Percentiles rank a stretch among this genome's conserved stretches.
phyloP scores from a whole-genome alignment of 371 early-diverging fungal species.

The Mucor sp. region DNA sequence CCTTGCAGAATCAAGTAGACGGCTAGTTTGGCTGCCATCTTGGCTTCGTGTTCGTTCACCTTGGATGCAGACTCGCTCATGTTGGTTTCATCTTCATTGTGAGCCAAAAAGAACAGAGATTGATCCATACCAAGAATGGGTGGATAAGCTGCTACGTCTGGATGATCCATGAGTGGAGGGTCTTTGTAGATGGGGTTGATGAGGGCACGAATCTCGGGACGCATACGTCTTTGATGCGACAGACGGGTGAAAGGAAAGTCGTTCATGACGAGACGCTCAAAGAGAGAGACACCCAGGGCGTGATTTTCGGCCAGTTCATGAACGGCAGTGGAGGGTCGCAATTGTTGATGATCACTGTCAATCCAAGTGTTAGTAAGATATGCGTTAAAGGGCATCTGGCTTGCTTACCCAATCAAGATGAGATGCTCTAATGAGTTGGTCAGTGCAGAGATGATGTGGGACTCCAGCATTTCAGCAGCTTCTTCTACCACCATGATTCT shows the following conservation, averaged over 20 bases:
- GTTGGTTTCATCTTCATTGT: constrained; percentile 51
- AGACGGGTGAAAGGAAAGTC: constrained; percentile 55
- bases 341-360: constrained; percentile 68
- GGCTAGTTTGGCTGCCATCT: constrained; percentile 56
- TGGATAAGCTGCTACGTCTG: constrained; percentile 47
- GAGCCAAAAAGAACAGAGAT: constrained; percentile 57
- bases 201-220: constrained; percentile 67
- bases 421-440: constrained; percentile 62
- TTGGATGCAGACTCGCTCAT: constrained; percentile 57
- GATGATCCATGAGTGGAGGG: constrained; percentile 53
- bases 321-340: constrained; percentile 62
- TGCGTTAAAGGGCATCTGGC: neutral
- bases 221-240: constrained; percentile 72
- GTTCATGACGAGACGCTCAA: constrained; percentile 66
- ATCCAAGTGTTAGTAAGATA: neutral
- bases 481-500: constrained; percentile 71
- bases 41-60: constrained; percentile 61
- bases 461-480: constrained; percentile 76
- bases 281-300: constrained; percentile 63
- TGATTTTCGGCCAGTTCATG: constrained; percentile 51
- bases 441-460: constrained; percentile 66
- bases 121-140: constrained; percentile 60
- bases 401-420: constrained; percentile 65
- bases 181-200: constrained; percentile 59
- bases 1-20: constrained; percentile 61